Evolutionary conservation across 2,329 filamentous ascomycete species (phyloP), one percentile per base, ranked within the genome.

Genomic region (Aspergillus pseudoglaucus): DNA sequence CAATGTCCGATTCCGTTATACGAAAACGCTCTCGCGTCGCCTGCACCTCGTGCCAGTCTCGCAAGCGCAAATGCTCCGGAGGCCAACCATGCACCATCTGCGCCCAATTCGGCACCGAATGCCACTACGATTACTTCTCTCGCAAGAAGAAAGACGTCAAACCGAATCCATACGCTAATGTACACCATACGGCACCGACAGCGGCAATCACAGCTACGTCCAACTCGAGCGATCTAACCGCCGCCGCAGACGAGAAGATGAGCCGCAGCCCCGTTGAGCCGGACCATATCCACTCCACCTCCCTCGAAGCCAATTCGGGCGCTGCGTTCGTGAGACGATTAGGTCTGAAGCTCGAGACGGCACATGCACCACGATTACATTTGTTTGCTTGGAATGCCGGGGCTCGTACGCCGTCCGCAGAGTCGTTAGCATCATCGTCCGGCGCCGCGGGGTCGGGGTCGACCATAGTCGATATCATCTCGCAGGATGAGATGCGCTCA

Each of bases 21-120:
- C 61, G 64, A 46, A 67, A 65, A 54, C 71, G 75, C 1, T 71
- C 75, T 20, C 70, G 68, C 35, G 50, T 73, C 7, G 75, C 75
- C 18, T 78, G 75, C 54, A 65, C 74, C 48, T 73, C 75, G 15
- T 81, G 79, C 48, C 71, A 79, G 32, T 70, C 78, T 10, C 72
- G 78, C 43, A 81, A 81, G 59, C 71, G 79, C 41, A 77, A 78
- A 62, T 81, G 79, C 53, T 75, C 80, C 51, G 77, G 78, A 10
- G 65, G 64, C 5, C 64, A 71, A 37, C 79, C 79, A 0, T 81
- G 79, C 57, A 69, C 68, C 42, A 77, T 75, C 30, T 81, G 79
- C 58, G 64, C 71, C 0, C 71, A 76, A 27, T 78, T 76, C 50
- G 77, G 78, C 35, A 77, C 78, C 47, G 72, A 76, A 14, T 81